Base-by-base conservation (phyloP, 805 yeast genomes). In the Ogataea populi-albae region DNA sequence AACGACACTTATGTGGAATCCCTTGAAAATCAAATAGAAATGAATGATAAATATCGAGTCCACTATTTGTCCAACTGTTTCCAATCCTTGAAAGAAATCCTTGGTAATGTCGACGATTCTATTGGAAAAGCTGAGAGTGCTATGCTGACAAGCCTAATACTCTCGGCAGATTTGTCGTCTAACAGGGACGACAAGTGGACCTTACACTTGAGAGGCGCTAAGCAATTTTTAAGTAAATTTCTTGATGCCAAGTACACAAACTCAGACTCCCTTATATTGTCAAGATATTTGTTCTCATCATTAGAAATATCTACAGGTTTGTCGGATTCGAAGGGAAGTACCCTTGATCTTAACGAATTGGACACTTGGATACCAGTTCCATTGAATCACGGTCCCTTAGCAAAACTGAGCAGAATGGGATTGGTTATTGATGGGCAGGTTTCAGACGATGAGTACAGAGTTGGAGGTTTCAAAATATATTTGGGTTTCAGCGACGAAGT, bases 51-150 rank as follows among this genome's bases (percentile, higher is more conserved):
- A 75, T 79, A 17, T 69, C 73, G 59, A 12, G 75, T 79, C 42
- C 69, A 71, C 22, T 82, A 82, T 49, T 56, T 82, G 14, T 72
- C 82, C n/a, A 73, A 69, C 40, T 82, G 89, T 52, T 62, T 82
- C 38, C 71, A 72, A 38, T 66, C 78, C 4, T 58, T 82, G 17
- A 78, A 78, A 33, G 67, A 66, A 11, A 71, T 52, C 53, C 63
- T 60, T 48, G 68, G 55, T 55, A 65, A 45, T 59, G 62, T 35
- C 28, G 47, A 26, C 55, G 60, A 38, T 57, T 62, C 32, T 12
- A 41, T 49, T 34, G 68, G 69, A 16, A 76, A 80, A 46, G 74
- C 79, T 15, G 88, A 80, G 44, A 75, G 84, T 1, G 75, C 81
- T 3, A 64, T 81, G 9, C 55, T 82, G 14, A 81, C 89, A 0